These are phyloP conservation scores for Vitis rotundifolia DNA, from an alignment of 164 flowering plant genomes.

Conservation along the genomic window DNA sequence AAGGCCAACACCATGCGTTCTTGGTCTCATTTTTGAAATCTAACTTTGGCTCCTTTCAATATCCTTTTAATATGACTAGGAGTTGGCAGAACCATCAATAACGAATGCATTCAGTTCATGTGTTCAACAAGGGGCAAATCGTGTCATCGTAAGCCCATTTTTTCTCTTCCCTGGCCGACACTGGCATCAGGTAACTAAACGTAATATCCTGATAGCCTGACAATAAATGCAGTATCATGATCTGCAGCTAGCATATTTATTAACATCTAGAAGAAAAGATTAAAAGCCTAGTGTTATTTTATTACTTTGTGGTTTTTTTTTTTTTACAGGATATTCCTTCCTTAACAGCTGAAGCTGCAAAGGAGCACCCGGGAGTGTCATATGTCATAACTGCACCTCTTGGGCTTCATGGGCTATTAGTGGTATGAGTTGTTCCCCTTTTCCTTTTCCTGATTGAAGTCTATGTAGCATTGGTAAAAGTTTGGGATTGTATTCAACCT, in stretches of 20 bases:
- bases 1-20: neutral
- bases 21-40: neutral
- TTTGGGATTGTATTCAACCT: neutral
- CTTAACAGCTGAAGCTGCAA: conserved; percentile 91
- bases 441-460: neutral
- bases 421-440: conserved; percentile 44
- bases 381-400: conserved; percentile 89
- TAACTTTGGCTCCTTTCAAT: neutral
- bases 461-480: neutral
- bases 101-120: conserved; percentile 68
- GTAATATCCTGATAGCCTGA: neutral
- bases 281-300: neutral
- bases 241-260: too few species aligned
- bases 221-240: neutral
- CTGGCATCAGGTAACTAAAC: conserved; percentile 74
- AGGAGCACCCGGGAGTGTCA: conserved; percentile 69
- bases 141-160: conserved; percentile 88
- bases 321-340: conserved; percentile 79
- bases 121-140: conserved; percentile 74
- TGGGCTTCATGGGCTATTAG: conserved; percentile 77
- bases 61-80: conserved; percentile 38
- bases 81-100: conserved; percentile 87
- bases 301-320: neutral
- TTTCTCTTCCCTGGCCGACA: conserved; percentile 96
- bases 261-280: neutral